Conservation (phyloP, 2,329 filamentous ascomycete species). For the Verticillium longisporum region DNA sequence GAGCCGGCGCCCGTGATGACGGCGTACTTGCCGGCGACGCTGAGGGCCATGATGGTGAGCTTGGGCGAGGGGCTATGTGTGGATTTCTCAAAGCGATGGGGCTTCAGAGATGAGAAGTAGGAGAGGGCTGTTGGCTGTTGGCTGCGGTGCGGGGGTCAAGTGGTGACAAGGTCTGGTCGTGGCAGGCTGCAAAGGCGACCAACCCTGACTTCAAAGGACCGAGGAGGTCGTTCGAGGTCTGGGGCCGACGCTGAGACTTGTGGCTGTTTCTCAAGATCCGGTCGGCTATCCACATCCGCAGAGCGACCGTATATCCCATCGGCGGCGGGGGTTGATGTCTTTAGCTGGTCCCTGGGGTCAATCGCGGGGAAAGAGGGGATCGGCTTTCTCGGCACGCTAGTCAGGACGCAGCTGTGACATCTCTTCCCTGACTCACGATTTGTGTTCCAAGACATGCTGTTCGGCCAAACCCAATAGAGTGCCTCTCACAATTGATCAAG, state of each 20-base stretch:
- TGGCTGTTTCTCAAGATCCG: neutral
- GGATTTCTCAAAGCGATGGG: neutral
- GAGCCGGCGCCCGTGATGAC: constrained; percentile 14
- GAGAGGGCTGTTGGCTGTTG: too few species aligned
- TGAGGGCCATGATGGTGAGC: constrained; percentile 8
- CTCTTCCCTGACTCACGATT: neutral
- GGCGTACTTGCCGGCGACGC: constrained; percentile 19
- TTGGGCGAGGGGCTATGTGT: neutral
- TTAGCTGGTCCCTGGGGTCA: neutral
- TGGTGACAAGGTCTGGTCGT: too few species aligned
- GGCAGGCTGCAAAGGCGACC: too few species aligned
- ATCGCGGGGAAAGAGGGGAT: neutral
- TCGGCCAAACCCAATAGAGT: neutral
- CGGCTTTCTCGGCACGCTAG: neutral
- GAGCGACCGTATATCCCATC: neutral
- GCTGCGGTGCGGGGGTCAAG: too few species aligned
- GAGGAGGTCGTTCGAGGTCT: neutral
- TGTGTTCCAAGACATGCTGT: neutral
- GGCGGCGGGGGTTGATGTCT: neutral
- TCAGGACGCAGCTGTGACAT: neutral
- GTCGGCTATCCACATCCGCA: neutral
- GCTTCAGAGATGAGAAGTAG: too few species aligned
- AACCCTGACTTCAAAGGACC: too few species aligned
- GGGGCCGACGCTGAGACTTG: neutral
- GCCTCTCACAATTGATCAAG: too few species aligned